Evolutionary conservation across 1,284 basidiomycete genomes (phyloP).

Genomic region (Trichosporon sp.): DNA sequence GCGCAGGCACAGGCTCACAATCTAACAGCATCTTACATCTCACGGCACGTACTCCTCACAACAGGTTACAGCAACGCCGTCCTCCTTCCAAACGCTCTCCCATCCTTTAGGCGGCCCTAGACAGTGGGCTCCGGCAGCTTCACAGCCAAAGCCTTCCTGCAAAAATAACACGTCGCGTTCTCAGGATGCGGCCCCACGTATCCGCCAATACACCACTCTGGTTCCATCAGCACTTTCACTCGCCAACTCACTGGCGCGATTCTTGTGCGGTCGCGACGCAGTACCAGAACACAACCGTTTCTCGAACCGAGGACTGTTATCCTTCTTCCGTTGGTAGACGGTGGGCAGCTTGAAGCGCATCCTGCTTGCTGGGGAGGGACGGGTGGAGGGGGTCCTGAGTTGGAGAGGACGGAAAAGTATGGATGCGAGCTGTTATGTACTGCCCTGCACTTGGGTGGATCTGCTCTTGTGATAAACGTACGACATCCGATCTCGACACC

Average conservation of each 20-base stretch:
- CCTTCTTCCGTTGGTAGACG: background rate
- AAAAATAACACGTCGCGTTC: background rate
- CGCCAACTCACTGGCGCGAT: background rate
- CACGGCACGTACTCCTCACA: no score
- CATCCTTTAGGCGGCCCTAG: no score
- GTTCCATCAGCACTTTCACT: background rate
- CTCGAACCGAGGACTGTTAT: background rate
- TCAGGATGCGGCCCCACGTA: slow-evolving; percentile 2
- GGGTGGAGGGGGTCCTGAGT: no score
- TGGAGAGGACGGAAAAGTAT: no score
- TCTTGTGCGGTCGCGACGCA: background rate
- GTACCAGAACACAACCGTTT: background rate
- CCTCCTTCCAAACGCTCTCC: no score
- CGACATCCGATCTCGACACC: no score
- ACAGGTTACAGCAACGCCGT: background rate
- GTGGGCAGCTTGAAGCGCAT: background rate
- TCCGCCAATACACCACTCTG: slow-evolving; percentile 3
- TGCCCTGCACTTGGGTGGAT: no score
- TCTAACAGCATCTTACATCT: no score
- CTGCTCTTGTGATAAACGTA: no score
- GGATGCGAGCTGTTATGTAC: no score
- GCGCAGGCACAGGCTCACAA: no score
- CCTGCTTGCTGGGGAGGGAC: background rate
- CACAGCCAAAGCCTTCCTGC: background rate
- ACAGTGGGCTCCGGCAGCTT: background rate